A percentile compares a stretch with the other conserved stretches of the same genome.
Conservation (phyloP, 176 grass and related monocot species). For the Hordeum marinum region DNA sequence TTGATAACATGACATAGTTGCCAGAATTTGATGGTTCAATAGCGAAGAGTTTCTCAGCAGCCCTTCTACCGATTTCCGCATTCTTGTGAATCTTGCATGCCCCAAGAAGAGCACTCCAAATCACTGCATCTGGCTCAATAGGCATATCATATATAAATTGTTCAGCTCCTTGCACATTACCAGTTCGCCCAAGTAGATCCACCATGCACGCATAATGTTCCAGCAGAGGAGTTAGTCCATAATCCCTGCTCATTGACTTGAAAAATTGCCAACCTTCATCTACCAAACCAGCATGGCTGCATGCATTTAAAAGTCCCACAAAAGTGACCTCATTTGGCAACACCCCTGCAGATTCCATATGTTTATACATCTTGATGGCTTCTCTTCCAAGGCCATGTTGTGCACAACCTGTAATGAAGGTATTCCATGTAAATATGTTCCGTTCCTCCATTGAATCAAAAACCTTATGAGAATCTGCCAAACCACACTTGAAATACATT, state of each 20-base stretch:
- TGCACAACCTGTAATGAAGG: conserved; percentile 55
- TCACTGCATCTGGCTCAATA: conserved; percentile 57
- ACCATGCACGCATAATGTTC: conserved; percentile 74
- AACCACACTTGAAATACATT: conserved; percentile 53
- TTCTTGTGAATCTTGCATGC: conserved; percentile 63
- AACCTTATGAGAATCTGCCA: conserved; percentile 29
- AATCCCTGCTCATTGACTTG: conserved; percentile 53
- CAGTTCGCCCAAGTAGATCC: conserved; percentile 64
- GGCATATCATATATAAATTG: conserved; percentile 55
- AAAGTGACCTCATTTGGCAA: conserved; percentile 66
- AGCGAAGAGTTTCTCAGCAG: conserved; percentile 57
- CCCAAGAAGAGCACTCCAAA: conserved; percentile 78
- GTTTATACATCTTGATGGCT: conserved; percentile 42
- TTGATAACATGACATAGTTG: conserved; percentile 68
- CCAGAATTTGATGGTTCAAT: conserved; percentile 57
- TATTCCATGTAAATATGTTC: conserved; percentile 52
- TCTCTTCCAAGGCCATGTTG: conserved; percentile 47
- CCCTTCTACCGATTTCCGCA: conserved; percentile 55
- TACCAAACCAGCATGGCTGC: conserved; percentile 62
- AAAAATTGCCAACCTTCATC: conserved; percentile 54
- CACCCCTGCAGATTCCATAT: conserved; percentile 41
- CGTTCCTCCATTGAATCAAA: conserved; percentile 41
- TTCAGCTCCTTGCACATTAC: conserved; percentile 56
- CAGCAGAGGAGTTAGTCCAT: conserved; percentile 34
- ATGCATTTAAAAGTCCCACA: conserved; percentile 66